Base-by-base conservation (phyloP, 2,329 filamentous ascomycete species). In the Colletotrichum sp. region DNA sequence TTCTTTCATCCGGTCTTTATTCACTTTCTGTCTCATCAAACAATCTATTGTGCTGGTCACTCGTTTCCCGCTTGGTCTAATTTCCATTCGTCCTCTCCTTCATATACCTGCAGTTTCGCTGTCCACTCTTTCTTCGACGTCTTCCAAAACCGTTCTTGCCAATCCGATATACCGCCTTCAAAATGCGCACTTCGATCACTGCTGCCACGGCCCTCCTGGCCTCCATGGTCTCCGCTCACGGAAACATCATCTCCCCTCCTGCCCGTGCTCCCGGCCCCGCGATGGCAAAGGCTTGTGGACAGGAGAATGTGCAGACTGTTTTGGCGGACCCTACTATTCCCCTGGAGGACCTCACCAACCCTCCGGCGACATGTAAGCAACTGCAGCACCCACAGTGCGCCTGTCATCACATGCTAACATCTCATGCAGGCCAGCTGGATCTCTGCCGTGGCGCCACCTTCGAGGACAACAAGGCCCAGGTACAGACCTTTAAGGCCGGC, bases 361-460 rank as follows among this genome's bases (percentile, higher is more conserved):
- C 79, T 9, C 71, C 75, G 6, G 67, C 81, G 7, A 74, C 75
- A 15, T 85, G 83, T 84, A 78, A 67, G 82, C 77, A 18, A 30
- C 18, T 6, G 16, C 15, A 2, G 8, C 16, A 43, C 9, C 4
- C 3, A 2, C 16, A 10, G 15, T 16, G 15, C n/a, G 16, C 30
- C 34, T 48, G 38, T 3, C 3, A 3, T 18, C 65, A 21, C 58
- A 13, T 10, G 18, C 76, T 58, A 52, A 77, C 64, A 63, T 2
- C 16, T 21, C 32, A 9, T 21, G 38, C n/a, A 78, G 77, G 77
- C 69, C 38, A 77, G 68, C 30, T 88, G 55, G 85, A 85, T 77
- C 85, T 89, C 71, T 90, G 88, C 85, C 86, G 86, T 75, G 87
- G 88, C 13, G 85, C 86, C 79, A 82, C 83, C 24, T 87, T 88